phyloP scores from a whole-genome alignment of 2,329 filamentous ascomycete genomes.

The Fusarium beomiforme region DNA sequence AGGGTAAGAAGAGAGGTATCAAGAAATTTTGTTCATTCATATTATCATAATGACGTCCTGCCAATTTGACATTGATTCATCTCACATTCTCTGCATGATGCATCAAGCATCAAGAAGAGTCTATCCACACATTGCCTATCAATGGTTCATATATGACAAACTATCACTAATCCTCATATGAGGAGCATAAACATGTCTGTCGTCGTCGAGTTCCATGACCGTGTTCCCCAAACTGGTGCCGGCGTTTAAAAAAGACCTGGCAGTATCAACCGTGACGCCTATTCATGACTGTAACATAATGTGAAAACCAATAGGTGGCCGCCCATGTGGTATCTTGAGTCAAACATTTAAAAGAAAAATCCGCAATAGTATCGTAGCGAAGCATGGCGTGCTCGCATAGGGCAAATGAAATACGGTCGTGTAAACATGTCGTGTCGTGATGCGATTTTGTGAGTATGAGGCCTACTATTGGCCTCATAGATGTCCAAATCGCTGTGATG shows the following conservation, averaged over 20 bases:
- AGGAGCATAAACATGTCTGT: slow-evolving; percentile 25
- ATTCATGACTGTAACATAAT: slow-evolving; percentile 43
- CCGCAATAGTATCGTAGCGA: not conserved
- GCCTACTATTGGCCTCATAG: not conserved
- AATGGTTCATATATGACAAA: slow-evolving; percentile 23
- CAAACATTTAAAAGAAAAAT: slow-evolving; percentile 26
- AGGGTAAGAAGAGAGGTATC: not conserved
- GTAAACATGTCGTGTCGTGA: slow-evolving; percentile 13
- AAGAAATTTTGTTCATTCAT: not conserved
- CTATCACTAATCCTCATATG: slow-evolving; percentile 19
- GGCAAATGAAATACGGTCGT: slow-evolving; percentile 15
- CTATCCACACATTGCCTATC: slow-evolving; percentile 25
- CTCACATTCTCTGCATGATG: slow-evolving; percentile 11
- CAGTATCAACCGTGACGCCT: slow-evolving; percentile 39
- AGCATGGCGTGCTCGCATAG: not conserved
- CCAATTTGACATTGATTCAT: slow-evolving; percentile 12
- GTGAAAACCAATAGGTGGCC: slow-evolving; percentile 34
- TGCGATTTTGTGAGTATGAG: not conserved
- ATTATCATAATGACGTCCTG: slow-evolving; percentile 6
- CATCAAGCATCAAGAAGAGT: slow-evolving; percentile 26
- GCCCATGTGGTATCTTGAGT: slow-evolving; percentile 46
- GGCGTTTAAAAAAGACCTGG: slow-evolving; percentile 5
- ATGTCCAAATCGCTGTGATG: slow-evolving; percentile 35
- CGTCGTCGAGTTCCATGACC: slow-evolving; percentile 31
- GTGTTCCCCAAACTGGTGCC: slow-evolving; percentile 2